Evolutionary conservation across 352 stramenopile genomes (phyloP).

Genomic region (Phytophthora melonis): DNA sequence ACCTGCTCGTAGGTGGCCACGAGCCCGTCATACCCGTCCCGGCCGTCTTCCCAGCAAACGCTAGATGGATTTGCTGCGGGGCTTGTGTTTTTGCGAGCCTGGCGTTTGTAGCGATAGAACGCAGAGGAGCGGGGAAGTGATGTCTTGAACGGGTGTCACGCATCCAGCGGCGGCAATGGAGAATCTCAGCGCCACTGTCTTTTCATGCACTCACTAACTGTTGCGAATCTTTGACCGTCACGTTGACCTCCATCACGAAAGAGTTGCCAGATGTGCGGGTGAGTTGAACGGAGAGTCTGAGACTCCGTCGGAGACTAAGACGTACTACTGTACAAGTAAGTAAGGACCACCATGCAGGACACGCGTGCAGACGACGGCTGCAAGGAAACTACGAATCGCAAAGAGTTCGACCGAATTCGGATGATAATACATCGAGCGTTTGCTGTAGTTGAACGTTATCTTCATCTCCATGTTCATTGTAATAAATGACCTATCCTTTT

Average conservation of each 20-base stretch:
- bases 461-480: neutral
- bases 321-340: too few relatives aligned
- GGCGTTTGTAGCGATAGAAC: too few relatives aligned
- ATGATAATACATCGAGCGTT: neutral
- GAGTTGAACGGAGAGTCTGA: too few relatives aligned
- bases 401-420: too few relatives aligned
- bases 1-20: conserved; percentile 48
- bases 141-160: too few relatives aligned
- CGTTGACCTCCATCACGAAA: neutral
- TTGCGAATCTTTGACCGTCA: neutral
- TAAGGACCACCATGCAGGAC: neutral
- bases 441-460: neutral
- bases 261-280: conserved; percentile 3
- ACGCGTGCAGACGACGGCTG: neutral
- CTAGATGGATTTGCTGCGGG: conserved; percentile 67
- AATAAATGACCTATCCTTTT: conserved; percentile 3
- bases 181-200: too few relatives aligned
- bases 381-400: neutral
- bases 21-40: conserved; percentile 64
- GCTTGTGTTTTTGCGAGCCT: too few relatives aligned
- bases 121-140: too few relatives aligned
- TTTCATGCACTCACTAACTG: too few relatives aligned
- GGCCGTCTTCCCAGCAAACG: conserved; percentile 49
- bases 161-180: too few relatives aligned
- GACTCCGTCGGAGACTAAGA: too few relatives aligned